A percentile compares a stretch with the other conserved stretches of the same genome.
These are phyloP conservation scores for Beauveria scarabaeidicola DNA, from an alignment of 2,329 filamentous ascomycete species.

Conservation along the genomic window DNA sequence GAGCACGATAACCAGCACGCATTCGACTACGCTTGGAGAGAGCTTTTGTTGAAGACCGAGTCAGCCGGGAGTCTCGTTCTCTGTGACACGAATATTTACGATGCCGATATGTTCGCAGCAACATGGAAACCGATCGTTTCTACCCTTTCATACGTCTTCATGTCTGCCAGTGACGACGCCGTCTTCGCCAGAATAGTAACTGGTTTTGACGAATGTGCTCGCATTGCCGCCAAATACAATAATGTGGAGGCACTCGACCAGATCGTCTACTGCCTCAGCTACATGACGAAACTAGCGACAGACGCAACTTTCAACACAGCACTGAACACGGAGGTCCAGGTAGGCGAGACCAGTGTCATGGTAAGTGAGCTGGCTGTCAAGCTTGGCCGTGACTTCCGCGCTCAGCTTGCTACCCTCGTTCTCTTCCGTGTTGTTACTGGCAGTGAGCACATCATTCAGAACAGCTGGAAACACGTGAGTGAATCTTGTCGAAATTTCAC, in stretches of 20 bases:
- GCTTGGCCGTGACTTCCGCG: slow-evolving; percentile 86
- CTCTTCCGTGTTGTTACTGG: slow-evolving; percentile 85
- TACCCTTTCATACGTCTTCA: slow-evolving; percentile 95
- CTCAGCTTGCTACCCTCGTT: slow-evolving; percentile 89
- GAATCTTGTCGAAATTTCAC: background rate
- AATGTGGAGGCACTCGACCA: slow-evolving; percentile 84
- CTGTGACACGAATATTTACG: slow-evolving; percentile 88
- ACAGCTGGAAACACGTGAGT: slow-evolving; percentile 72
- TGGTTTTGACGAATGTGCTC: slow-evolving; percentile 92
- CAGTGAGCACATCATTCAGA: slow-evolving; percentile 67
- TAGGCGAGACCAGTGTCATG: slow-evolving; percentile 88
- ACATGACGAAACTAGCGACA: slow-evolving; percentile 80
- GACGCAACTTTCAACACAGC: slow-evolving; percentile 70
- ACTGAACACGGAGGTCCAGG: slow-evolving; percentile 93
- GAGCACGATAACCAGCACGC: slow-evolving; percentile 96
- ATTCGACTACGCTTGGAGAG: slow-evolving; percentile 97
- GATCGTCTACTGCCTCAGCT: slow-evolving; percentile 81
- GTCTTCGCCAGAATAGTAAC: slow-evolving; percentile 90
- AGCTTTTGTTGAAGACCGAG: slow-evolving; percentile 77
- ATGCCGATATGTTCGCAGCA: slow-evolving; percentile 93
- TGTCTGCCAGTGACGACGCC: slow-evolving; percentile 93
- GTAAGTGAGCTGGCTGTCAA: slow-evolving; percentile 96
- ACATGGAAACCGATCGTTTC: slow-evolving; percentile 95
- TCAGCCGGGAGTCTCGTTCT: slow-evolving; percentile 64
- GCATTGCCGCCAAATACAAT: slow-evolving; percentile 78